Conservation (phyloP, 1,284 basidiomycete genomes). For the Microbotryum saponariae region DNA sequence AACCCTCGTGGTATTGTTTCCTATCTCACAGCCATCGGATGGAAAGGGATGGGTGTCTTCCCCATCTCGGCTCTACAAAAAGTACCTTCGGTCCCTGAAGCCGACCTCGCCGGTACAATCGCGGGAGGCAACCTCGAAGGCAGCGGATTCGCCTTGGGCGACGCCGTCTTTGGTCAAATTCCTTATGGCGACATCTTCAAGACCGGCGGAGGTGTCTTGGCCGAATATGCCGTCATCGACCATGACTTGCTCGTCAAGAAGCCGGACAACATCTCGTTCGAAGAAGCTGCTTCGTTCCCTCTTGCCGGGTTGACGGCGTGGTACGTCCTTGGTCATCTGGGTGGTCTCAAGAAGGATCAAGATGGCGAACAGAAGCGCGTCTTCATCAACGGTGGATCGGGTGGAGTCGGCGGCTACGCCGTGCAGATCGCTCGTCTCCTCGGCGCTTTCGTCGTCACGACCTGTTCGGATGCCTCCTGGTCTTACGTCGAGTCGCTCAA, state of each 20-base stretch:
- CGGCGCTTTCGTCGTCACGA: conserved; percentile 53
- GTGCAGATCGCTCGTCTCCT: conserved; percentile 57
- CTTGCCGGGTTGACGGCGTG: conserved; percentile 54
- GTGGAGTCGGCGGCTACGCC: conserved; percentile 55
- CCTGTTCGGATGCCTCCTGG: conserved; percentile 52
- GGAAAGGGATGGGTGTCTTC: conserved; percentile 10
- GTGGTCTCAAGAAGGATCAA: conserved; percentile 37
- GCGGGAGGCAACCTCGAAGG: conserved; percentile 48
- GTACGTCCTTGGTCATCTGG: conserved; percentile 49
- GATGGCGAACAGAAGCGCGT: conserved; percentile 38
- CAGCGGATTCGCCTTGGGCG: conserved; percentile 51
- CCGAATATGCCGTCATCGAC: conserved; percentile 20
- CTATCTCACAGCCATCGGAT: conserved; percentile 5
- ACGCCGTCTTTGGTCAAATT: conserved; percentile 52
- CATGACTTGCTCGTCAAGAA: conserved; percentile 33
- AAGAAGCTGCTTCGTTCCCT: conserved; percentile 53
- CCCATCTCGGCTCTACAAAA: conserved; percentile 4
- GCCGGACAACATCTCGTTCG: conserved; percentile 49
- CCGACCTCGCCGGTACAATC: conserved; percentile 57
- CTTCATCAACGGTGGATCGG: conserved; percentile 60
- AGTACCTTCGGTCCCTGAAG: conserved; percentile 15
- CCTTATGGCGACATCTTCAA: conserved; percentile 9
- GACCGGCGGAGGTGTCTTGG: conserved; percentile 20
- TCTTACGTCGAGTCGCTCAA: conserved; percentile 45
- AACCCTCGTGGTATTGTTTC: neutral